Conservation (phyloP, 73 alveolate species). For the Symbiodinium pilosum region DNA sequence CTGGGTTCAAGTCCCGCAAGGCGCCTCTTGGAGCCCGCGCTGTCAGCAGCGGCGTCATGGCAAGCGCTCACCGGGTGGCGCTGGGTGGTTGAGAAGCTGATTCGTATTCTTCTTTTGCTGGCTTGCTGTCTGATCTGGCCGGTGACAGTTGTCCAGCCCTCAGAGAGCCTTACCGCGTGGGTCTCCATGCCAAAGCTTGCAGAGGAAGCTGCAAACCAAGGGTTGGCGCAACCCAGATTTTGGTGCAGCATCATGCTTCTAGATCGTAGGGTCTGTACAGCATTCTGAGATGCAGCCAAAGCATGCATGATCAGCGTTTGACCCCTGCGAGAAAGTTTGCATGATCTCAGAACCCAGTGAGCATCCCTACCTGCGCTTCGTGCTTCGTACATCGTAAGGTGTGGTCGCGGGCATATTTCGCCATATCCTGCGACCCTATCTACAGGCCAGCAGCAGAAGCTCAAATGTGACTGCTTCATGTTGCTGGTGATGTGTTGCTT, state of each 20-base stretch:
- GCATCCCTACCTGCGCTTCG: too few relatives aligned
- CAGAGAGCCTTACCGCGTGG: background rate
- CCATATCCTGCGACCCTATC: slow-evolving; percentile 64
- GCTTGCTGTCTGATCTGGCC: slow-evolving; percentile 71
- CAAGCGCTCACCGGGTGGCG: slow-evolving; percentile 45
- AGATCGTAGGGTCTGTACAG: too few relatives aligned
- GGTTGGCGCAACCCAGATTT: too few relatives aligned
- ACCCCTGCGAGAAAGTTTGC: too few relatives aligned
- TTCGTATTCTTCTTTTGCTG: slow-evolving; percentile 25
- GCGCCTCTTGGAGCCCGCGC: slow-evolving; percentile 57
- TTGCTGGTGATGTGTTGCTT: background rate
- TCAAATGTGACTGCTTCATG: too few relatives aligned
- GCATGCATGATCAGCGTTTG: too few relatives aligned
- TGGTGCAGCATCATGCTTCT: too few relatives aligned
- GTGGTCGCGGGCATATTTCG: slow-evolving; percentile 83
- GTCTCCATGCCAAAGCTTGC: too few relatives aligned
- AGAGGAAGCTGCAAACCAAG: too few relatives aligned
- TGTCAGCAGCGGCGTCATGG: slow-evolving; percentile 8
- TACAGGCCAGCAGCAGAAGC: slow-evolving; percentile 23
- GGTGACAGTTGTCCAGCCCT: background rate
- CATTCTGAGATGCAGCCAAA: too few relatives aligned
- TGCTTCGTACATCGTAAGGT: background rate
- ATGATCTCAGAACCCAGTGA: too few relatives aligned
- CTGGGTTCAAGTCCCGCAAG: background rate
- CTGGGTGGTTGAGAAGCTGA: slow-evolving; percentile 30